These are phyloP conservation scores for Peniophora sp. DNA, from an alignment of 1,284 basidiomycete species.

Conservation along the genomic window DNA sequence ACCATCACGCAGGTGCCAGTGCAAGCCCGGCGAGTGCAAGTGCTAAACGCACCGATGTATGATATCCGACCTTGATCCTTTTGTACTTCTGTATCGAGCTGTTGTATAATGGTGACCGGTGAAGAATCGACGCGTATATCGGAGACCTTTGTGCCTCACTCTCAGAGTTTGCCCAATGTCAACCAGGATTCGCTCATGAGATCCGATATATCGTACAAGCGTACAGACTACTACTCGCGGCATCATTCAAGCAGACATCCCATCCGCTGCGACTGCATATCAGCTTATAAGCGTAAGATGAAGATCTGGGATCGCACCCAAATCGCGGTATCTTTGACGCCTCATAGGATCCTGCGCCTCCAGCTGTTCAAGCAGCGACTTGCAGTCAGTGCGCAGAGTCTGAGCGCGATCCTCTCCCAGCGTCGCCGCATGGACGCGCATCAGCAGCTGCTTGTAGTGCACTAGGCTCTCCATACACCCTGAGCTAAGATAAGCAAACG, in stretches of 20 bases:
- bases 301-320: constrained; percentile 34
- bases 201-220: too few relatives aligned
- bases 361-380: constrained; percentile 43
- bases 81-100: neutral
- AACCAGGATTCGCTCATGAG: too few relatives aligned
- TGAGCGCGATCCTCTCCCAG: constrained; percentile 23
- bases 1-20: constrained; percentile 31
- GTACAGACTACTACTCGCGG: too few relatives aligned
- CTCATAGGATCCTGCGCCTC: constrained; percentile 52
- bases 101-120: neutral
- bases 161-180: too few relatives aligned
- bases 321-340: constrained; percentile 51
- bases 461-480: constrained; percentile 94
- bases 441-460: constrained; percentile 62
- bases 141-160: too few relatives aligned
- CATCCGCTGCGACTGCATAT: neutral
- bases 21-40: constrained; percentile 45
- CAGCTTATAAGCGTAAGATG: neutral
- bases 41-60: constrained; percentile 25
- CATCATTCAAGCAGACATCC: too few relatives aligned
- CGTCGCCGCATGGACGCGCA: constrained; percentile 30
- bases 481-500: constrained; percentile 20
- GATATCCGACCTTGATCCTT: neutral
- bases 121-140: neutral
- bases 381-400: constrained; percentile 39